phyloP scores from a whole-genome alignment of 495 filamentous ascomycete genomes.

The Tuber borchii region DNA sequence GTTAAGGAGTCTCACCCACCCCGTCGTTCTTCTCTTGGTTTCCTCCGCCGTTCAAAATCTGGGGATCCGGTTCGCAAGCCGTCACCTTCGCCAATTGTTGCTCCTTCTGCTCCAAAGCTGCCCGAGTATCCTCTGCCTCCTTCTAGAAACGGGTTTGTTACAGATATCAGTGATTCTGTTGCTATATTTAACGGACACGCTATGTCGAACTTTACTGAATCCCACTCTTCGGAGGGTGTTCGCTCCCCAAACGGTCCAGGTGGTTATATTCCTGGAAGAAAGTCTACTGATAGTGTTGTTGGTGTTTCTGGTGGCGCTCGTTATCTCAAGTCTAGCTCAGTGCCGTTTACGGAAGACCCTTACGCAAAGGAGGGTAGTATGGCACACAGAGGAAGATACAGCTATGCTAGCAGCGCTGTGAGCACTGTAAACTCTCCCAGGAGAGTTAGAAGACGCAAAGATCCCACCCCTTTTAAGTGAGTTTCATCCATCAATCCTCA shows the following conservation, averaged over 20 bases:
- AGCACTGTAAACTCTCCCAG: conserved; percentile 93
- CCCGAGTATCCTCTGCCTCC: conserved; percentile 62
- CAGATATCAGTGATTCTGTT: conserved; percentile 59
- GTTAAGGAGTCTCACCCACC: conserved; percentile 40
- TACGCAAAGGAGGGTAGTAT: conserved; percentile 86
- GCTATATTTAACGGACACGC: conserved; percentile 55
- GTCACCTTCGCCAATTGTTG: conserved; percentile 49
- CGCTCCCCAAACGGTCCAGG: conserved; percentile 43
- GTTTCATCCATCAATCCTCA: conserved; percentile 42
- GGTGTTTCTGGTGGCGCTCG: conserved; percentile 17
- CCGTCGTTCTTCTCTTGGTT: conserved; percentile 51
- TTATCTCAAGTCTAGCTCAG: conserved; percentile 34
- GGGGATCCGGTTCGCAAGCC: conserved; percentile 65
- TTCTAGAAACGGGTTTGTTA: conserved; percentile 67
- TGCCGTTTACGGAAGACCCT: conserved; percentile 53
- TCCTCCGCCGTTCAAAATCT: conserved; percentile 76
- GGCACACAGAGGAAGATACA: conserved; percentile 93
- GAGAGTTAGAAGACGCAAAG: conserved; percentile 85
- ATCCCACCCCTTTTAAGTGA: conserved; percentile 97
- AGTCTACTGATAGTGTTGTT: conserved; percentile 45
- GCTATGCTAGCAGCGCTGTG: conserved; percentile 86
- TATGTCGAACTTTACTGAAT: conserved; percentile 39
- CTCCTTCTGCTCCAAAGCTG: conserved; percentile 59
- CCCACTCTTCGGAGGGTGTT: conserved; percentile 45
- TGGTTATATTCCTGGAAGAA: conserved; percentile 42